phyloP scores from a whole-genome alignment of 2,329 filamentous ascomycete genomes.

The Paradendryphiella salina region DNA sequence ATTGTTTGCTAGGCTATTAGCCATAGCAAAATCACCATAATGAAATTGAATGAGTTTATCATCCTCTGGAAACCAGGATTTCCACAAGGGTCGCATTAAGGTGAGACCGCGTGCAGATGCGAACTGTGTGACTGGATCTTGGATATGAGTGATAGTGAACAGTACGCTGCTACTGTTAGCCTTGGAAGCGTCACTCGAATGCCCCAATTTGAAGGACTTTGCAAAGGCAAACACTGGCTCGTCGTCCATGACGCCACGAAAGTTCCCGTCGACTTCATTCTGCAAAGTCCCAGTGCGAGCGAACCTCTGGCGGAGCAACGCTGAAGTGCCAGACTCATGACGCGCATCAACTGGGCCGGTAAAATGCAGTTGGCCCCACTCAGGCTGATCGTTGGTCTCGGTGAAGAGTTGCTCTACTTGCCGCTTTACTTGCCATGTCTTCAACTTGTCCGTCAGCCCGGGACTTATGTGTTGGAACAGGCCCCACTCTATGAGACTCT shows the following conservation, averaged over 20 bases:
- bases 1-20: conserved; percentile 65
- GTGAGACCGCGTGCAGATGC: conserved; percentile 76
- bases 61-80: conserved; percentile 68
- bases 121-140: conserved; percentile 78
- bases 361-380: conserved; percentile 84
- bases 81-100: conserved; percentile 78
- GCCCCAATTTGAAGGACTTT: conserved; percentile 43
- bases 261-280: conserved; percentile 68
- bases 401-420: conserved; percentile 69
- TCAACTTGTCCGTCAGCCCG: conserved; percentile 51
- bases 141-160: conserved; percentile 77
- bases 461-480: conserved; percentile 54
- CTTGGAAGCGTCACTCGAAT: conserved; percentile 12
- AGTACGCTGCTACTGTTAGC: conserved; percentile 55
- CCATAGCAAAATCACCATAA: conserved; percentile 71
- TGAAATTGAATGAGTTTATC: conserved; percentile 73
- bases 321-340: conserved; percentile 73
- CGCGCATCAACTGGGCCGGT: conserved; percentile 68
- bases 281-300: conserved; percentile 66
- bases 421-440: conserved; percentile 68
- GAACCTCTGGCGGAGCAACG: conserved; percentile 68
- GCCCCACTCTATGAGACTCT: conserved; percentile 71
- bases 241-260: conserved; percentile 72
- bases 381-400: conserved; percentile 71
- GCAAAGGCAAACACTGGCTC: conserved; percentile 80